phyloP scores from a whole-genome alignment of 768 basidiomycete species.

The Lactarius hengduanensis region DNA sequence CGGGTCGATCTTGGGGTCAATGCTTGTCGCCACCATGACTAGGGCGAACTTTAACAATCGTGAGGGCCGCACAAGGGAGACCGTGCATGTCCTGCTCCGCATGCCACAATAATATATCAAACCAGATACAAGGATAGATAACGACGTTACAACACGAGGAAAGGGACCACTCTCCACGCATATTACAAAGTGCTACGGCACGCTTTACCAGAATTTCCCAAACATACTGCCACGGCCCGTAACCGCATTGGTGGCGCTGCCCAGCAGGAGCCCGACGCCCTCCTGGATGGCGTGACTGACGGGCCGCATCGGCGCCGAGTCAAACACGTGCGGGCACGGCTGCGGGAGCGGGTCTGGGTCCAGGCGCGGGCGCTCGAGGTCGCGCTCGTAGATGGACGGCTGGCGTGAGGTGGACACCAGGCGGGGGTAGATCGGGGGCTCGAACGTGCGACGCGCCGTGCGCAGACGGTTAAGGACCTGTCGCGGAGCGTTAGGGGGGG shows the following conservation, averaged over 20 bases:
- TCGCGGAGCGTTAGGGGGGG: not conserved
- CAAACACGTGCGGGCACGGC: constrained; percentile 78
- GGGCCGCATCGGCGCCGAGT: constrained; percentile 70
- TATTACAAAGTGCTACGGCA: not conserved
- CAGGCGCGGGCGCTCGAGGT: constrained; percentile 55
- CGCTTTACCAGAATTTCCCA: constrained; percentile 55
- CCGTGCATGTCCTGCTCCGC: not conserved
- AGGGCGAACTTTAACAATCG: too few species aligned
- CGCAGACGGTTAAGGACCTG: constrained; percentile 60
- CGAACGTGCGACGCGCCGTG: constrained; percentile 54
- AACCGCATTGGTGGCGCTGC: constrained; percentile 34
- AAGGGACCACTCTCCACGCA: not conserved
- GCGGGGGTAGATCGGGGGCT: constrained; percentile 47
- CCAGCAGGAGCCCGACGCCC: constrained; percentile 63
- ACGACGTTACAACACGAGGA: not conserved
- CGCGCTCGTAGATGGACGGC: constrained; percentile 75
- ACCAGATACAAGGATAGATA: not conserved
- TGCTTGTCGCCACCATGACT: too few species aligned
- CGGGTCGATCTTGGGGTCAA: too few species aligned
- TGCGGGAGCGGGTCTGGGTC: constrained; percentile 55
- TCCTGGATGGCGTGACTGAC: constrained; percentile 74
- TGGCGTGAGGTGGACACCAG: constrained; percentile 53
- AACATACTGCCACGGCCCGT: constrained; percentile 49
- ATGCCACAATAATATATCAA: not conserved
- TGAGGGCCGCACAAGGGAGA: too few species aligned